phyloP scores from a whole-genome alignment of 1,284 basidiomycete genomes.

The Boletus calvinii region DNA sequence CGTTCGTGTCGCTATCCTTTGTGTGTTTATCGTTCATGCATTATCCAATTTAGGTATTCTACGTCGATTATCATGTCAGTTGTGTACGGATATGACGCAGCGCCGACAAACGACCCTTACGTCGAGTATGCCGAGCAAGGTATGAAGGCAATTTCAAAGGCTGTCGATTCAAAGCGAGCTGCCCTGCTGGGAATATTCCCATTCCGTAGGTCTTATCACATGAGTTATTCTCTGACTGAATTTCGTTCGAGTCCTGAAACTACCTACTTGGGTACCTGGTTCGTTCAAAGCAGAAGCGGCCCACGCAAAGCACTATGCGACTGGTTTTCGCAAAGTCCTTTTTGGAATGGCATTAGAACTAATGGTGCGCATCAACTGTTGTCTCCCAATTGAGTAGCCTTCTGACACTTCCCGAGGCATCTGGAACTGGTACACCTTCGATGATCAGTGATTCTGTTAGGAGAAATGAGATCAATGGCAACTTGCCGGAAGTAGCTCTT shows the following conservation, averaged over 20 bases:
- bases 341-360: constrained; percentile 26
- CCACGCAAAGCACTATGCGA: constrained; percentile 17
- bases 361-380: constrained; percentile 18
- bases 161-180: constrained; percentile 23
- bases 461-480: constrained; percentile 22
- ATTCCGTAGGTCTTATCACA: constrained; percentile 23
- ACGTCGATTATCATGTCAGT: constrained; percentile 32
- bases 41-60: constrained; percentile 19
- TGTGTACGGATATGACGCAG: constrained; percentile 27
- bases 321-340: constrained; percentile 23
- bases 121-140: constrained; percentile 27
- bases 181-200: constrained; percentile 26
- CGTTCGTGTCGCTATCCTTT: constrained; percentile 18
- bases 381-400: not conserved
- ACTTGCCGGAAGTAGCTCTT: constrained; percentile 19
- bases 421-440: constrained; percentile 17
- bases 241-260: constrained; percentile 20
- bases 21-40: not conserved
- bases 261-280: constrained; percentile 29
- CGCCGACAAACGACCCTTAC: constrained; percentile 25
- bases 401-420: constrained; percentile 11
- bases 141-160: constrained; percentile 21
- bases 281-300: constrained; percentile 27
- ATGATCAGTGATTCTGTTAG: constrained; percentile 25
- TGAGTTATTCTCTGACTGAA: not conserved